A percentile compares a stretch with the other conserved stretches of the same genome.
Conservation (phyloP, 495 filamentous ascomycete genomes). For the Lindgomyces ingoldianus region DNA sequence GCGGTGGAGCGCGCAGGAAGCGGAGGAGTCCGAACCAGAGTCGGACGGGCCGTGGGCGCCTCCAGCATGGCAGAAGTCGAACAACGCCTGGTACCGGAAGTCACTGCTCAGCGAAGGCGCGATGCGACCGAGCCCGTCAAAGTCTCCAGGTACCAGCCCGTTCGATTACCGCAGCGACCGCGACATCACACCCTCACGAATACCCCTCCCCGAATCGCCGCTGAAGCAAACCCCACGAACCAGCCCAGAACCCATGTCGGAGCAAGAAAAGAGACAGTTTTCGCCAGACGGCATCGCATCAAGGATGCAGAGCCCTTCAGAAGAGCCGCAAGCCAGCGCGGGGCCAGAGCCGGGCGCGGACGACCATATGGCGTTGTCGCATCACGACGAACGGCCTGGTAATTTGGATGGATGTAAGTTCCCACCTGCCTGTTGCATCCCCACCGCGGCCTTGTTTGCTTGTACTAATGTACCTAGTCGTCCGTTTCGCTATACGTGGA, state of each 20-base stretch:
- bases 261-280: conserved; percentile 24
- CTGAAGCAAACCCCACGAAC: conserved; percentile 47
- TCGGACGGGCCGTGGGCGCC: conserved; percentile 60
- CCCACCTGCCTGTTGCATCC: conserved; percentile 39
- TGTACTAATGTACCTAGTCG: conserved; percentile 58
- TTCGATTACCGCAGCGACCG: conserved; percentile 59
- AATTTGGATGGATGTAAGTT: conserved; percentile 57
- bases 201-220: conserved; percentile 59
- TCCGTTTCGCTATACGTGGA: conserved; percentile 80
- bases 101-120: conserved; percentile 47
- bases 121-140: conserved; percentile 48
- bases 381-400: conserved; percentile 41
- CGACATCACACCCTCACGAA: conserved; percentile 60
- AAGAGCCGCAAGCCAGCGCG: conserved; percentile 18
- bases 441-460: conserved; percentile 21
- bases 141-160: conserved; percentile 57
- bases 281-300: conserved; percentile 24
- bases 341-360: conserved; percentile 19
- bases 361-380: conserved; percentile 22
- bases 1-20: conserved; percentile 34
- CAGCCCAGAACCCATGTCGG: conserved; percentile 48
- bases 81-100: conserved; percentile 64
- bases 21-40: conserved; percentile 42
- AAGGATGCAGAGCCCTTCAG: conserved; percentile 26
- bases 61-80: conserved; percentile 58